phyloP scores from a whole-genome alignment of 2,329 filamentous ascomycete genomes.

The Sordariomycetes sp. region DNA sequence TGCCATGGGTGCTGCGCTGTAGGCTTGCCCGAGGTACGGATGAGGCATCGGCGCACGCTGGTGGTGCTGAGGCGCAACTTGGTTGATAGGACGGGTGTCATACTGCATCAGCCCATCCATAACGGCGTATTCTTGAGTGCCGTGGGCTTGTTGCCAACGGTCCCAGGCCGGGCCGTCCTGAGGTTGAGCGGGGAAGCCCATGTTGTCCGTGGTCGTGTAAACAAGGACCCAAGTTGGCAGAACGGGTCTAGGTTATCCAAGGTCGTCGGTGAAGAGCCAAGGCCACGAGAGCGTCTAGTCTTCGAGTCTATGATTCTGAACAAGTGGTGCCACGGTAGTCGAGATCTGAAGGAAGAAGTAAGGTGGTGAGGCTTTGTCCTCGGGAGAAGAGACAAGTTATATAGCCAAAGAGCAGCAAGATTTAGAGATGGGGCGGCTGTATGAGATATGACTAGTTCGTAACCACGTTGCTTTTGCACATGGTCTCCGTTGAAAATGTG shows the following conservation, averaged over 20 bases:
- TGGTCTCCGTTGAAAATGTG: neutral
- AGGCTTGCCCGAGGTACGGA: conserved; percentile 31
- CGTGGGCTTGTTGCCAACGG: conserved; percentile 33
- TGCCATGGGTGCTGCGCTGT: conserved; percentile 27
- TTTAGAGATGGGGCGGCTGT: neutral
- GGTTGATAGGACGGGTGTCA: conserved; percentile 24
- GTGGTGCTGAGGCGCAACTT: conserved; percentile 24
- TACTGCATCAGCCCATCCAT: conserved; percentile 34
- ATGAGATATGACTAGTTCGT: neutral
- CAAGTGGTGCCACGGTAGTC: neutral
- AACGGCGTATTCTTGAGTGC: conserved; percentile 25
- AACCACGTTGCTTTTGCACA: neutral
- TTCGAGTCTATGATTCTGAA: neutral
- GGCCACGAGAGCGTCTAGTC: neutral
- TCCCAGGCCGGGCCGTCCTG: conserved; percentile 35
- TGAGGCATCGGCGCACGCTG: conserved; percentile 23
- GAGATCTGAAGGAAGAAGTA: neutral
- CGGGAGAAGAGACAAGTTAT: neutral
- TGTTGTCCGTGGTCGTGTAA: conserved; percentile 10
- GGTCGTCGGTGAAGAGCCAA: neutral
- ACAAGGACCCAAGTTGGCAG: neutral
- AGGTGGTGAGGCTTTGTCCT: neutral
- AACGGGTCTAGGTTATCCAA: neutral
- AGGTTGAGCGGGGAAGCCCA: conserved; percentile 35
- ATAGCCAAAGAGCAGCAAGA: neutral